Evolutionary conservation across 768 basidiomycete species (phyloP).

Genomic region (Piloderma croceum): DNA sequence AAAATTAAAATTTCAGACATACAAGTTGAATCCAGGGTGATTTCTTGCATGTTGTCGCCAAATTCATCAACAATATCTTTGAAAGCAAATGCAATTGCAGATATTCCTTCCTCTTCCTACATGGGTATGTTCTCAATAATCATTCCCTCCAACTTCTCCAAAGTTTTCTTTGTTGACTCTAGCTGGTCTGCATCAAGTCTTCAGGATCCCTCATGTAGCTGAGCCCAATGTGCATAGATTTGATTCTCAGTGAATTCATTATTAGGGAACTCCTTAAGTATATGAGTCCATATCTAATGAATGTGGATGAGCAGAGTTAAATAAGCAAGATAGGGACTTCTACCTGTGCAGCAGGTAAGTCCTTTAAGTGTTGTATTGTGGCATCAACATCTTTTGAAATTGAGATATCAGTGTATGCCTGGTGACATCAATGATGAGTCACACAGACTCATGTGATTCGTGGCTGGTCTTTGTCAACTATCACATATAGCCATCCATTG

Average conservation of each 20-base stretch:
- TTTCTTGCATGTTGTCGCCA: conserved; percentile 8
- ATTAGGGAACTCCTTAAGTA: conserved; percentile 1
- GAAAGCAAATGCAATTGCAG: conserved; percentile 13
- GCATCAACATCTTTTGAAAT: conserved; percentile 1
- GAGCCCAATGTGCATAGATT: too few species aligned
- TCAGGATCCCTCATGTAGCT: conserved; percentile 10
- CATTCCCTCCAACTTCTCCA: conserved; percentile 8
- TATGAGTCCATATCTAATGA: conserved; percentile 1
- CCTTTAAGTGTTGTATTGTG: not conserved
- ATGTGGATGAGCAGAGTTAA: not conserved
- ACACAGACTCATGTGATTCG: not conserved
- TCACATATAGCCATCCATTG: not conserved
- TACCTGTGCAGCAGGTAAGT: conserved; percentile 1
- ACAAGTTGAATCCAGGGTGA: conserved; percentile 11
- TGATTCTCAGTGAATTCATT: conserved; percentile 4
- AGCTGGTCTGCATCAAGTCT: conserved; percentile 11
- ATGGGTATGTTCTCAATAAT: too few species aligned
- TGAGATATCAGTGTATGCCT: not conserved
- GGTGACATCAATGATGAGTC: not conserved
- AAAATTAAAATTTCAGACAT: conserved; percentile 3
- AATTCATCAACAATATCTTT: conserved; percentile 11
- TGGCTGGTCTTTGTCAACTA: not conserved
- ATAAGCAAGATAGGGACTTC: not conserved
- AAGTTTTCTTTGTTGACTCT: conserved; percentile 10
- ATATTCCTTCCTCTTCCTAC: conserved; percentile 1